A percentile compares a stretch with the other conserved stretches of the same genome.
phyloP scores from a whole-genome alignment of 805 yeast genomes.

The Nakazawaea ishiwadae region DNA sequence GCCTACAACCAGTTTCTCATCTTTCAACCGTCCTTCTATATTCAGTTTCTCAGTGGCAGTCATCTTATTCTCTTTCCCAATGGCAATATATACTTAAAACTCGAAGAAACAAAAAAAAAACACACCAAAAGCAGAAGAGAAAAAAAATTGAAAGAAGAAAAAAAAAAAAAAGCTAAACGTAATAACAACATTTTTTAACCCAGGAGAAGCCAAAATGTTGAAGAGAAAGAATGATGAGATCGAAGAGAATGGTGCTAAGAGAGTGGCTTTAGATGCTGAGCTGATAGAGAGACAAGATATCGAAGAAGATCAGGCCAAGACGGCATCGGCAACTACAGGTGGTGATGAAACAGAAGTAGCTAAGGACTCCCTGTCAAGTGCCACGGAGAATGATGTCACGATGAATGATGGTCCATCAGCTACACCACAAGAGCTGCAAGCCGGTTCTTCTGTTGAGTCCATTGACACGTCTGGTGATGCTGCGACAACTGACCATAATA shows the following conservation, averaged over 20 bases:
- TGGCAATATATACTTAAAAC: background rate
- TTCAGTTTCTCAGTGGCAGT: background rate
- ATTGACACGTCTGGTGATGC: too few species aligned
- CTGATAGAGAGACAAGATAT: slow-evolving; percentile 39
- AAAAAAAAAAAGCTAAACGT: background rate
- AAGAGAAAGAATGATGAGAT: slow-evolving; percentile 70
- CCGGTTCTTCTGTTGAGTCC: too few species aligned
- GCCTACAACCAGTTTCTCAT: background rate
- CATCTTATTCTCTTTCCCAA: background rate
- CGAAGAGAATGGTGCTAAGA: slow-evolving; percentile 50
- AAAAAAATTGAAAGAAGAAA: background rate
- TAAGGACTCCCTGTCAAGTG: too few species aligned
- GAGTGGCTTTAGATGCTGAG: slow-evolving; percentile 69
- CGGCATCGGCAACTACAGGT: slow-evolving; percentile 28
- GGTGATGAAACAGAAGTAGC: background rate
- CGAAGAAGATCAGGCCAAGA: slow-evolving; percentile 35
- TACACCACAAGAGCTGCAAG: background rate
- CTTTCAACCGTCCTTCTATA: background rate
- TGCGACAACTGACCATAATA: slow-evolving; percentile 1
- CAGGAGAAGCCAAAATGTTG: slow-evolving; percentile 31
- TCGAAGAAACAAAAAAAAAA: background rate
- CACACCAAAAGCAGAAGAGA: too few species aligned
- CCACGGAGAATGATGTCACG: too few species aligned
- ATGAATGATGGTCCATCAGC: slow-evolving; percentile 3
- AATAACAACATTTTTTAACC: background rate